phyloP scores from a whole-genome alignment of 2,329 filamentous ascomycete genomes.

The Cercospora janseana region DNA sequence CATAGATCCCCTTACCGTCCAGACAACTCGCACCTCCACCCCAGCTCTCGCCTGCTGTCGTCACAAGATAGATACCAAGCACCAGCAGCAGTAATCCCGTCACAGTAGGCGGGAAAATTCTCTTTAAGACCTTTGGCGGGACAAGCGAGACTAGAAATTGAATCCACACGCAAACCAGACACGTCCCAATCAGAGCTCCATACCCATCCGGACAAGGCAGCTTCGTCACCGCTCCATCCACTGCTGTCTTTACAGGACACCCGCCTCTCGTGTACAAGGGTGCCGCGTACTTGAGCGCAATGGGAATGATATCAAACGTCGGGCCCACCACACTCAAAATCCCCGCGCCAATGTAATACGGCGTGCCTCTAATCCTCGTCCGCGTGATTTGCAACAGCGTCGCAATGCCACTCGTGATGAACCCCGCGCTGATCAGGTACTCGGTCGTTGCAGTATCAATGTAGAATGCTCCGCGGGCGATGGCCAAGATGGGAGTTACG shows the following conservation, averaged over 20 bases:
- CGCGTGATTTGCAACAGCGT: constrained; percentile 24
- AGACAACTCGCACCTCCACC: constrained; percentile 24
- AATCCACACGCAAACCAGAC: constrained; percentile 24
- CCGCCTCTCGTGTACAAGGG: constrained; percentile 17
- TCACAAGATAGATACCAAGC: constrained; percentile 24
- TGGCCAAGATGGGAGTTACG: constrained; percentile 23
- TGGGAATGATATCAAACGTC: constrained; percentile 27
- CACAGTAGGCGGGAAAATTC: constrained; percentile 22
- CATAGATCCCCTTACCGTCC: constrained; percentile 19
- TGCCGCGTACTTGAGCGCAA: constrained; percentile 22
- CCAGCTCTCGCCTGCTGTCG: constrained; percentile 23
- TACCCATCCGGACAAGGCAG: constrained; percentile 25
- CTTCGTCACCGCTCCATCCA: constrained; percentile 13
- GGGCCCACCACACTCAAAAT: constrained; percentile 23
- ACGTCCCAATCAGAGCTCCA: constrained; percentile 21
- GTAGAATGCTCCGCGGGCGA: constrained; percentile 22
- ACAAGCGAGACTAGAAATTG: constrained; percentile 24
- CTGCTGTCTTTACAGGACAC: constrained; percentile 10
- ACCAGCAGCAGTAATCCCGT: constrained; percentile 22
- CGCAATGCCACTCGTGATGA: constrained; percentile 27
- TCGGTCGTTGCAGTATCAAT: constrained; percentile 20
- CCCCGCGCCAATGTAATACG: constrained; percentile 21
- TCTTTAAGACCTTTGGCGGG: constrained; percentile 20
- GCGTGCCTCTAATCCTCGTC: constrained; percentile 19
- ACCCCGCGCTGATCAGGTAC: constrained; percentile 23